Evolutionary conservation across 129 eudicot genomes (phyloP).

Genomic region (Ambrosia trifida): DNA sequence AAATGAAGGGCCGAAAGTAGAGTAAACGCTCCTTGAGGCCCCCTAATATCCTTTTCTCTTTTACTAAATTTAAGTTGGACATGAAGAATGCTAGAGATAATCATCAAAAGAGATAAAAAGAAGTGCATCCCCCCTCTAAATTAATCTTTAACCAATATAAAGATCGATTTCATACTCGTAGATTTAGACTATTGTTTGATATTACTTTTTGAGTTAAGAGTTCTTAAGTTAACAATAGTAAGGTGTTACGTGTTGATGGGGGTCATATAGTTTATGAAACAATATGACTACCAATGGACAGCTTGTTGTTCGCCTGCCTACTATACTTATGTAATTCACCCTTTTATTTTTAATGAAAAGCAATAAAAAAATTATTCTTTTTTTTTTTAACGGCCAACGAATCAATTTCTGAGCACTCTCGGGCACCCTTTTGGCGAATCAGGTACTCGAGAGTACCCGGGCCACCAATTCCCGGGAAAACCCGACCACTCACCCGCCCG

Average conservation of each 20-base stretch:
- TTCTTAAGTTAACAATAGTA: not conserved
- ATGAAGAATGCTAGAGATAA: slow-evolving; percentile 35
- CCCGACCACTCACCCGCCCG: too few relatives aligned
- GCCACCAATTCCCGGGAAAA: too few relatives aligned
- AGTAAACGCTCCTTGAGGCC: slow-evolving; percentile 46
- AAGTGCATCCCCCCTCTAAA: slow-evolving; percentile 35
- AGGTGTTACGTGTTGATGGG: not conserved
- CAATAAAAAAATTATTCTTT: too few relatives aligned
- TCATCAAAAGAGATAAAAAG: slow-evolving; percentile 31
- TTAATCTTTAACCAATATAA: not conserved
- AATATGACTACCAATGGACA: too few relatives aligned
- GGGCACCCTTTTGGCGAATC: too few relatives aligned
- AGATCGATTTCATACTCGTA: slow-evolving; percentile 2
- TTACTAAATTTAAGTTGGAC: slow-evolving; percentile 41
- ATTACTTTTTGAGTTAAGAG: not conserved
- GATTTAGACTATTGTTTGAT: not conserved
- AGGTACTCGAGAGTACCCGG: too few relatives aligned
- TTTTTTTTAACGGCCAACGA: too few relatives aligned
- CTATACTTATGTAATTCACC: too few relatives aligned
- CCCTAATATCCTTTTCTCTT: slow-evolving; percentile 34
- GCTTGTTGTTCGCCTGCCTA: too few relatives aligned
- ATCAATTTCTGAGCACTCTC: too few relatives aligned
- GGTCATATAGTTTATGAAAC: slow-evolving; percentile 5
- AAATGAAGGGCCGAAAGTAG: slow-evolving; percentile 39
- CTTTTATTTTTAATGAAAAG: too few relatives aligned